Base-by-base conservation (phyloP, 306 rosid genomes). In the Boehmeria nivea region DNA sequence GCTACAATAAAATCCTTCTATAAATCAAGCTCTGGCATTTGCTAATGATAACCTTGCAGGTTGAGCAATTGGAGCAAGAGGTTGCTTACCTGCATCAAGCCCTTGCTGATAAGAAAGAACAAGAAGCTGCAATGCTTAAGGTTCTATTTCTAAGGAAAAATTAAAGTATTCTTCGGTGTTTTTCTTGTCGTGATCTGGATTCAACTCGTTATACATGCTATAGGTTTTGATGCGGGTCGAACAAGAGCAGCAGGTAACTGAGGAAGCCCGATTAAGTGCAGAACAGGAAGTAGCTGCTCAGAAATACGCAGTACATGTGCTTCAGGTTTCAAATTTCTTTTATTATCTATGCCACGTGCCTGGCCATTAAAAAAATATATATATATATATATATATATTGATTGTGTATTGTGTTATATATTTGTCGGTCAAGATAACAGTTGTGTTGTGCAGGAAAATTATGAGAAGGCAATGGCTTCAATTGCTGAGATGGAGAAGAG, bases 91-190 rank as follows among this genome's bases (percentile, higher is more conserved):
- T 85, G 63, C 72, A 60, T 54, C 72, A 78, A 69, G 66, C 61
- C 71, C 87, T 91, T 62, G 27, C 72, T 11, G 96, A 84, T 47
- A 85, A 91, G 77, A 81, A 81, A 75, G 89, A 84, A 66, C 93
- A 91, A 84, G 99, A 85, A 81, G 59, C 76, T 69, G 84, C 93
- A 61, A 77, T 91, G 89, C 76, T 91, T 68, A 76, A 87, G 99
- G 99, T 87, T 76, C 73, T 43, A 26, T 66, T 68, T 58, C 43
- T 51, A 57, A 2, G 26, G 36, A 16, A 25, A 12, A 16, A 8
- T 33, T 11, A 12, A 16, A 8, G 8, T 5, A 34, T 28, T 61
- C 4, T 14, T n/a, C 7, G 23, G 6, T 48, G 7, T 33, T 49
- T 22, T 28, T 36, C 37, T 37, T 40, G 8, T 40, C n/a, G 34